phyloP scores from a whole-genome alignment of 345 rosid species.

The Bruguiera sexangula region DNA sequence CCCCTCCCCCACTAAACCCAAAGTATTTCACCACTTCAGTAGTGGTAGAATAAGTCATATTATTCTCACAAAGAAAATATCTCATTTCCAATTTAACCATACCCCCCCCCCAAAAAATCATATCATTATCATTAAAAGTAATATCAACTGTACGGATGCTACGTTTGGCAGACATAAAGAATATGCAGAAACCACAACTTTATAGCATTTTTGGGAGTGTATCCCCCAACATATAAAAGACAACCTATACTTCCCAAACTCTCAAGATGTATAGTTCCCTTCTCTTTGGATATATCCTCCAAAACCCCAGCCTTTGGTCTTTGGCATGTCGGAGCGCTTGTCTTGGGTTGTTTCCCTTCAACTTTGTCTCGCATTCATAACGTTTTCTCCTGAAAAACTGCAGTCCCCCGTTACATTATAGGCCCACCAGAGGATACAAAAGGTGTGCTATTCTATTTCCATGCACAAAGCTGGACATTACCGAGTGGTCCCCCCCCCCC shows the following conservation, averaged over 20 bases:
- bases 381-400: slow-evolving; percentile 2
- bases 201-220: not conserved
- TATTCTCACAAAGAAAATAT: too few species aligned
- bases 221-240: not conserved
- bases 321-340: slow-evolving; percentile 13
- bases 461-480: slow-evolving; percentile 30
- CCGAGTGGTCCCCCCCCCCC: not conserved
- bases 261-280: not conserved
- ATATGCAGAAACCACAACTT: too few species aligned
- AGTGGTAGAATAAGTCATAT: too few species aligned
- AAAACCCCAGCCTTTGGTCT: slow-evolving; percentile 34
- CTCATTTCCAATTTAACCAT: too few species aligned
- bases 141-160: too few species aligned
- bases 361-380: slow-evolving; percentile 1
- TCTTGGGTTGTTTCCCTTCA: slow-evolving; percentile 6
- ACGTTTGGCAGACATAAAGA: too few species aligned
- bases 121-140: too few species aligned
- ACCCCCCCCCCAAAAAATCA: too few species aligned
- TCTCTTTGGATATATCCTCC: slow-evolving; percentile 23
- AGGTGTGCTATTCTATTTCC: slow-evolving; percentile 50
- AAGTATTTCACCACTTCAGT: too few species aligned
- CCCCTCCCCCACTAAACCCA: too few species aligned
- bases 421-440: slow-evolving; percentile 31
- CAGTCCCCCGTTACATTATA: slow-evolving; percentile 14
- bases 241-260: not conserved